Evolutionary conservation across 371 early-diverging fungal genomes (phyloP).

Genomic region (Blakeslea trispora): DNA sequence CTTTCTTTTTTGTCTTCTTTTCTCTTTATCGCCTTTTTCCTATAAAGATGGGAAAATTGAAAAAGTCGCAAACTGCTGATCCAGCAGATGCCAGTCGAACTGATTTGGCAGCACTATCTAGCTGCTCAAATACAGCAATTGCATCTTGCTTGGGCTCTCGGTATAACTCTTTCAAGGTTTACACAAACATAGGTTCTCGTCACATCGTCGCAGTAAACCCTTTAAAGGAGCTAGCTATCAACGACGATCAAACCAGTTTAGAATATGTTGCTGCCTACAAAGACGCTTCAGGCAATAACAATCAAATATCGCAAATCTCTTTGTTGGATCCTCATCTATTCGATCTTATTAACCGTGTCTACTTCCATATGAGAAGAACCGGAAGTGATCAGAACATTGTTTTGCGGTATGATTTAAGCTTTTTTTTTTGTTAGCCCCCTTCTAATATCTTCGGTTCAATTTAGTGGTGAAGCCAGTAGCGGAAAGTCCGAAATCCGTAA

Average conservation of each 20-base stretch:
- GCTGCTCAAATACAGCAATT: conserved; percentile 43
- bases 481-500: conserved; percentile 82
- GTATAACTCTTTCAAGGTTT: conserved; percentile 54
- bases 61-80: conserved; percentile 13
- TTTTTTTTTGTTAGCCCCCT: conserved; percentile 6
- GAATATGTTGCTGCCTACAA: conserved; percentile 75
- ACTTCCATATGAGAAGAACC: conserved; percentile 79
- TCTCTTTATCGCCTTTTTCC: conserved; percentile 12
- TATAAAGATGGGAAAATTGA: conserved; percentile 20
- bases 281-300: conserved; percentile 39
- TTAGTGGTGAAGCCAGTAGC: conserved; percentile 82
- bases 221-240: conserved; percentile 39
- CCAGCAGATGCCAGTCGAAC: conserved; percentile 5
- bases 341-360: conserved; percentile 66
- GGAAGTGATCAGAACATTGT: conserved; percentile 78
- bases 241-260: conserved; percentile 64
- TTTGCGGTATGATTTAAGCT: conserved; percentile 43
- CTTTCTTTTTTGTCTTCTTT: conserved; percentile 5
- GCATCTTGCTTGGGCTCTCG: conserved; percentile 47
- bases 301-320: conserved; percentile 5
- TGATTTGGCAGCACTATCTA: conserved; percentile 38
- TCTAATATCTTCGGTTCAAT: conserved; percentile 20
- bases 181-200: conserved; percentile 67
- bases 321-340: conserved; percentile 80
- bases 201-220: conserved; percentile 67